Evolutionary conservation across 176 grass and related monocot genomes (phyloP).

Genomic region (Chrysopogon serrulatus): DNA sequence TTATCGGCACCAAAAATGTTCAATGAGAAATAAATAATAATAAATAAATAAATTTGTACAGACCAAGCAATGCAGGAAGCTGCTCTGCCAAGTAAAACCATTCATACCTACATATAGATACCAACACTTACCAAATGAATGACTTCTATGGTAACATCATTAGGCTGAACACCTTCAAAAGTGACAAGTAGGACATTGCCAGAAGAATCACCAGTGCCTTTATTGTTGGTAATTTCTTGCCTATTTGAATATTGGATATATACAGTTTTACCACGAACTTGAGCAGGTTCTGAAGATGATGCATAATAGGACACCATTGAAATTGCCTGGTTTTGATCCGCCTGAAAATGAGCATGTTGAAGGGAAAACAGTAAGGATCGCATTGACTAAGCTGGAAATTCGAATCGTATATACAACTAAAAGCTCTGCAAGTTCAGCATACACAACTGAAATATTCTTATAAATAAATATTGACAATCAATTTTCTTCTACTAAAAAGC

Average conservation of each 20-base stretch:
- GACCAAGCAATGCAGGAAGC: neutral
- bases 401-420: neutral
- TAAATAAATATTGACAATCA: neutral
- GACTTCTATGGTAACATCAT: slow-evolving; percentile 93
- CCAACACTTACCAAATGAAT: slow-evolving; percentile 80
- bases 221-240: slow-evolving; percentile 96
- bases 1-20: neutral
- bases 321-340: slow-evolving; percentile 90
- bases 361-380: slow-evolving; percentile 10
- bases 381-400: neutral
- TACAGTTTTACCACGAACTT: slow-evolving; percentile 96
- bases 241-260: slow-evolving; percentile 95
- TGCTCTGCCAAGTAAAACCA: neutral
- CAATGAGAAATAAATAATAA: neutral
- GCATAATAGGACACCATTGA: slow-evolving; percentile 95
- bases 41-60: neutral
- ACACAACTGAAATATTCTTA: neutral
- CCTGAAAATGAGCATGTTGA: slow-evolving; percentile 47
- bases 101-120: neutral
- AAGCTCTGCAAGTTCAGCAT: neutral
- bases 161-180: slow-evolving; percentile 76
- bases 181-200: slow-evolving; percentile 94
- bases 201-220: slow-evolving; percentile 65
- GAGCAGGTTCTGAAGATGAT: slow-evolving; percentile 81
- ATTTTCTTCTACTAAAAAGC: neutral